These are phyloP conservation scores for Gremmenia infestans DNA, from an alignment of 2,329 filamentous ascomycete species.

Conservation along the genomic window DNA sequence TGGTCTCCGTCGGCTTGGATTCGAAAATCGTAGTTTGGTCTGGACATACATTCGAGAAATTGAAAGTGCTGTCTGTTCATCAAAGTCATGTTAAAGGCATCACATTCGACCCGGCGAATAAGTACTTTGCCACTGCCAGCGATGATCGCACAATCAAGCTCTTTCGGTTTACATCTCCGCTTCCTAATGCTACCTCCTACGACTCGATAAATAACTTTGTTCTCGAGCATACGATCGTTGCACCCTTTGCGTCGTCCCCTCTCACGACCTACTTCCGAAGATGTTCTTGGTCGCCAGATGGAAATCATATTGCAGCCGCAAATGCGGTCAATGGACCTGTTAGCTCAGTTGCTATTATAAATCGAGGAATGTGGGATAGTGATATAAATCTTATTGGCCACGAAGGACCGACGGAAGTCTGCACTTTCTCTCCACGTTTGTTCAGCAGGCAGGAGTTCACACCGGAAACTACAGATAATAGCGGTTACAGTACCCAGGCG, in stretches of 20 bases:
- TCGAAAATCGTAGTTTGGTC: conserved; percentile 99
- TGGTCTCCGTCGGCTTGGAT: conserved; percentile 93
- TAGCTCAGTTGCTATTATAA: conserved; percentile 93
- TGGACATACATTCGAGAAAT: conserved; percentile 93
- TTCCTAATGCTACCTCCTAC: conserved; percentile 86
- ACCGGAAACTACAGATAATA: conserved; percentile 44
- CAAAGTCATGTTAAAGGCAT: conserved; percentile 98
- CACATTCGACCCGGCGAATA: conserved; percentile 97
- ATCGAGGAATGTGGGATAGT: conserved; percentile 86
- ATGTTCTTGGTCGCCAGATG: conserved; percentile 97
- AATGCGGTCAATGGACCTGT: conserved; percentile 97
- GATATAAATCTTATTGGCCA: conserved; percentile 97
- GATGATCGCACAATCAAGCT: conserved; percentile 97
- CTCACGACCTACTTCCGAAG: conserved; percentile 94
- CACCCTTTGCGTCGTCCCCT: conserved; percentile 85
- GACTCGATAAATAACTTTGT: conserved; percentile 97
- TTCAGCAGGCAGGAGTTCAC: conserved; percentile 67
- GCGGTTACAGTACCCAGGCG: conserved; percentile 42
- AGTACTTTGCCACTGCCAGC: conserved; percentile 97
- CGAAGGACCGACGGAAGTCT: conserved; percentile 94
- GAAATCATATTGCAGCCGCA: conserved; percentile 91
- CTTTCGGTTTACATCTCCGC: conserved; percentile 87
- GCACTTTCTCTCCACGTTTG: conserved; percentile 89
- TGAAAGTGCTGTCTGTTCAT: conserved; percentile 89
- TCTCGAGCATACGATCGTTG: conserved; percentile 83